A percentile compares a stretch with the other conserved stretches of the same genome.
phyloP scores from a whole-genome alignment of 495 filamentous ascomycete species.

The Xanthoparmelia taractica region DNA sequence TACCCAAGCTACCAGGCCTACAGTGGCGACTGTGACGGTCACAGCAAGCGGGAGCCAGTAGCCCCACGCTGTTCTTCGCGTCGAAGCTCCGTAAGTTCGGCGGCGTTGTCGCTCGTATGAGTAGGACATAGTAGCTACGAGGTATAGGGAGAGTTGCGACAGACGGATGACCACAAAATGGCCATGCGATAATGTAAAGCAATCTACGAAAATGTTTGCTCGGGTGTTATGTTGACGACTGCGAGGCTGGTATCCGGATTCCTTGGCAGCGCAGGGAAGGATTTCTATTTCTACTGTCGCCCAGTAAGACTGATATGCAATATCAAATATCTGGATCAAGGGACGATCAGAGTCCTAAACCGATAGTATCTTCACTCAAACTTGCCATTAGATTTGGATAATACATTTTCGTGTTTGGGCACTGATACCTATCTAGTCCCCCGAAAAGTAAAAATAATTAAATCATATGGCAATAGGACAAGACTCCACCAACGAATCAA shows the following conservation, averaged over 20 bases:
- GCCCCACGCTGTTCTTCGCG: slow-evolving; percentile 59
- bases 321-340: neutral
- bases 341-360: neutral
- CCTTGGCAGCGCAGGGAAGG: neutral
- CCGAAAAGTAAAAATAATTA: too few relatives aligned
- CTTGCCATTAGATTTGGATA: neutral
- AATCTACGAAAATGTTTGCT: neutral
- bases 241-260: neutral
- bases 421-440: too few relatives aligned
- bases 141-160: neutral
- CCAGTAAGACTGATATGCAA: neutral
- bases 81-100: slow-evolving; percentile 49
- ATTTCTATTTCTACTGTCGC: neutral
- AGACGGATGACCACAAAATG: slow-evolving; percentile 6
- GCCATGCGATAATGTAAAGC: slow-evolving; percentile 8
- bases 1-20: slow-evolving; percentile 80
- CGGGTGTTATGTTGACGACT: slow-evolving; percentile 18
- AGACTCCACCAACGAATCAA: neutral
- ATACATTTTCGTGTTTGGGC: neutral
- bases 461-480: neutral
- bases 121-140: slow-evolving; percentile 53
- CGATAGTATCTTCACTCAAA: neutral
- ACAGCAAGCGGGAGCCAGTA: slow-evolving; percentile 82
- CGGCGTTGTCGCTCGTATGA: slow-evolving; percentile 57
- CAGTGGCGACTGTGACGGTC: slow-evolving; percentile 76